Evolutionary conservation across 139 green algal genomes (phyloP).

Genomic region (Closterium sp.): DNA sequence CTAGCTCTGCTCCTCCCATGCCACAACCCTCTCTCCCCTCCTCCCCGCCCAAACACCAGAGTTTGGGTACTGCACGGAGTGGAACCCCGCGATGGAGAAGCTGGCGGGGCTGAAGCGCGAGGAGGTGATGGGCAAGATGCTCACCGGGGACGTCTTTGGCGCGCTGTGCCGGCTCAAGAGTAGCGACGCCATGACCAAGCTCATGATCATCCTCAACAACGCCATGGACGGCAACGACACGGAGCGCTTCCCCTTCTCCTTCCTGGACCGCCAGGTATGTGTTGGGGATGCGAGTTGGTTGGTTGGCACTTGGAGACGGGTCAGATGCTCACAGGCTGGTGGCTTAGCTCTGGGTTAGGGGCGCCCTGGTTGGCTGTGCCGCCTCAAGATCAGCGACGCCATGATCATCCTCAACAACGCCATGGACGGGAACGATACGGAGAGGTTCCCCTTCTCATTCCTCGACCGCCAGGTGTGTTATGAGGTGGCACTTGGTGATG

Average conservation of each 20-base stretch:
- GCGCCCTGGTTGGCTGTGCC: too few relatives aligned
- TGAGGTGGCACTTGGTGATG: too few relatives aligned
- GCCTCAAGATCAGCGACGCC: constrained; percentile 30
- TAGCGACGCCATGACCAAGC: constrained; percentile 38
- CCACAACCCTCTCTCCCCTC: too few relatives aligned
- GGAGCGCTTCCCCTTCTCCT: constrained; percentile 44
- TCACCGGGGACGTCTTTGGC: constrained; percentile 53
- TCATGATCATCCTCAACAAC: constrained; percentile 51
- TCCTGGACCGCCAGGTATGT: constrained; percentile 33
- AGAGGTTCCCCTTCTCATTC: constrained; percentile 47
- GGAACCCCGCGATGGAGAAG: constrained; percentile 49
- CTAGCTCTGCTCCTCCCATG: too few relatives aligned
- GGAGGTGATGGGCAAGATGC: constrained; percentile 48
- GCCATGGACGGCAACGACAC: constrained; percentile 51
- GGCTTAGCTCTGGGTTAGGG: too few relatives aligned
- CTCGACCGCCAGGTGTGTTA: constrained; percentile 21
- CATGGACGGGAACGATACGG: constrained; percentile 48
- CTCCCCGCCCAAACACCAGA: background rate
- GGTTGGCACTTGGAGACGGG: too few relatives aligned
- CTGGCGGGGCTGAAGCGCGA: constrained; percentile 33
- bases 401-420: constrained; percentile 50
- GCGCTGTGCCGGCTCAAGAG: constrained; percentile 30
- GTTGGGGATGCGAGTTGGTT: background rate
- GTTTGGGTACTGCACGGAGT: constrained; percentile 45
- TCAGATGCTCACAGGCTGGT: too few relatives aligned